These are phyloP conservation scores for Fraxinus xanthoxyloides DNA, from an alignment of 305 asterid genomes.

Conservation along the genomic window DNA sequence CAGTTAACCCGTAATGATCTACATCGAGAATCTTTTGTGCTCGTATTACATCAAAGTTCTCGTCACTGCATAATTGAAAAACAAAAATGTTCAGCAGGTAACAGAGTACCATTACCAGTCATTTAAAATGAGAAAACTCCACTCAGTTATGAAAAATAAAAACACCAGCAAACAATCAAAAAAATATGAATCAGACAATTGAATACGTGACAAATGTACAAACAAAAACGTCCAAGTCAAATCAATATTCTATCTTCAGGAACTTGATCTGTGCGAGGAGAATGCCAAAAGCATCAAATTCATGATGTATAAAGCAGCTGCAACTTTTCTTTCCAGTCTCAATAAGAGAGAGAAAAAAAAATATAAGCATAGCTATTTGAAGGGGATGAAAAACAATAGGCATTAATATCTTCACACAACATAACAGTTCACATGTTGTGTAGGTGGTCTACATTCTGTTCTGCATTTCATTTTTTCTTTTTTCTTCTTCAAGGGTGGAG, in stretches of 20 bases:
- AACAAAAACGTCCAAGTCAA: background rate
- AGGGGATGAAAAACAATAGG: background rate
- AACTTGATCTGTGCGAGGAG: background rate
- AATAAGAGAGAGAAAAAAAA: background rate
- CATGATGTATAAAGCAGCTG: background rate
- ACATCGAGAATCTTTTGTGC: conserved; percentile 92
- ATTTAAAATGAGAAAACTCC: background rate
- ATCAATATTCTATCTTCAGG: background rate
- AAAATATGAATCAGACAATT: background rate
- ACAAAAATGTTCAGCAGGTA: conserved; percentile 4
- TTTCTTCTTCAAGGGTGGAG: background rate
- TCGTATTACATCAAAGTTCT: conserved; percentile 77
- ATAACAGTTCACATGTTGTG: background rate
- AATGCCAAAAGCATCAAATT: background rate
- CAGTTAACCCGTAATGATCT: conserved; percentile 94
- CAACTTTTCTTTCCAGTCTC: background rate
- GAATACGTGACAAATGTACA: background rate
- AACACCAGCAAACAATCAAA: background rate
- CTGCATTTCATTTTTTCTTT: background rate
- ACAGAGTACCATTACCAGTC: background rate
- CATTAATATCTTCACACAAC: background rate
- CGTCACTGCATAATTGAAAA: conserved; percentile 55
- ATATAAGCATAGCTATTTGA: background rate
- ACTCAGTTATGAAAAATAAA: background rate
- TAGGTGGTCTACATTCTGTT: background rate